A percentile compares a stretch with the other conserved stretches of the same genome.
Evolutionary conservation across 108 stramenopile genomes (phyloP).

Genomic region (Ochromonas danica): DNA sequence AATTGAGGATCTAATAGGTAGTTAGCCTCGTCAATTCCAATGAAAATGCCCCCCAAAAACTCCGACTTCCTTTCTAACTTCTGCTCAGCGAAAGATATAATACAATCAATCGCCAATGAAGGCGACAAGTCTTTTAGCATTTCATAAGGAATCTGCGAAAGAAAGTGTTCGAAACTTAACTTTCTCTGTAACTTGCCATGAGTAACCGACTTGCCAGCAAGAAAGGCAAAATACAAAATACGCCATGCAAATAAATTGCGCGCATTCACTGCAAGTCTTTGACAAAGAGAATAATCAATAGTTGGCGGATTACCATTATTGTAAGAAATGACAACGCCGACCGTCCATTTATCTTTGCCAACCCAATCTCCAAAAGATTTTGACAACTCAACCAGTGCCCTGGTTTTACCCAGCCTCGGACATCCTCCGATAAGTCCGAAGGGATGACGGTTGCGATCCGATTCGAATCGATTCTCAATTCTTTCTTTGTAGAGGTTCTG

Average conservation of each 20-base stretch:
- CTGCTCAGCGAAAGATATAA: neutral
- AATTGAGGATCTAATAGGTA: neutral
- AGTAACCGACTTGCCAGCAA: neutral
- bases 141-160: neutral
- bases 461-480: too few species aligned
- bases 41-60: neutral
- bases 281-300: neutral
- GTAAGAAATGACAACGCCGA: slow-evolving; percentile 1
- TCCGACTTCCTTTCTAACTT: too few species aligned
- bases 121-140: neutral
- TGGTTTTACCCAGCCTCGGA: neutral
- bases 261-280: slow-evolving; percentile 4
- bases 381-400: neutral
- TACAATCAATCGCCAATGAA: neutral
- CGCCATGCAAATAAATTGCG: too few species aligned
- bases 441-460: slow-evolving; percentile 1
- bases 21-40: slow-evolving; percentile 8
- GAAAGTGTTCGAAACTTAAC: neutral
- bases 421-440: neutral
- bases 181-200: neutral
- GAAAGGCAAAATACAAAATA: slow-evolving; percentile 9
- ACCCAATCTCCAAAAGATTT: neutral
- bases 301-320: slow-evolving; percentile 26
- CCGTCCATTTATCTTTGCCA: neutral
- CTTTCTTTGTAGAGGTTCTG: too few species aligned